Conservation (phyloP, 1,284 basidiomycete genomes). For the Termitomyces sp. region DNA sequence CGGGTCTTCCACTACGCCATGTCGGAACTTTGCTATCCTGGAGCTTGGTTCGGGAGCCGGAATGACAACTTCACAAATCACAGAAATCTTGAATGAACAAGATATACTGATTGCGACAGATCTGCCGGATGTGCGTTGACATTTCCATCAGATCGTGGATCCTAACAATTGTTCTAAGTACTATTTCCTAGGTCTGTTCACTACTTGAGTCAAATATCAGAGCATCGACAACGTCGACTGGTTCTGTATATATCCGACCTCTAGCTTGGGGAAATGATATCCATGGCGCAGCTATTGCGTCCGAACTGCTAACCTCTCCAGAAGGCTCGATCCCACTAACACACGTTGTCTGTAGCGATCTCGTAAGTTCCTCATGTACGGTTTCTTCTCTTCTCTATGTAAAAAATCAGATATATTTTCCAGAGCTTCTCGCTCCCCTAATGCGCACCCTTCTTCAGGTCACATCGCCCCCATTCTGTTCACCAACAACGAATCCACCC, state of each 20-base stretch:
- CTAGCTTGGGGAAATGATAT: conserved; percentile 61
- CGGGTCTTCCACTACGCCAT: neutral
- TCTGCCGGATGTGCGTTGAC: conserved; percentile 47
- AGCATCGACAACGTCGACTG: conserved; percentile 6
- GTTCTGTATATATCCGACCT: conserved; percentile 39
- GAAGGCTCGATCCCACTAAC: conserved; percentile 33
- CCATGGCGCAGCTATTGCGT: conserved; percentile 36
- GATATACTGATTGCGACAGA: conserved; percentile 61
- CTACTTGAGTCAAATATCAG: conserved; percentile 53
- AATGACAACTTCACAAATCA: conserved; percentile 49
- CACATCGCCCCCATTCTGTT: conserved; percentile 46
- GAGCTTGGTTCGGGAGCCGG: conserved; percentile 76
- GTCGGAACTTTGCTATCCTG: conserved; percentile 34
- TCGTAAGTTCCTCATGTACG: conserved; percentile 41
- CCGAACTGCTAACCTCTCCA: conserved; percentile 30
- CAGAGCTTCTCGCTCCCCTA: conserved; percentile 65
- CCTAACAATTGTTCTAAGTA: too few species aligned
- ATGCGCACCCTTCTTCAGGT: conserved; percentile 64
- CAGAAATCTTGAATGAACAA: conserved; percentile 27
- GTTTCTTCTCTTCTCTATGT: conserved; percentile 10
- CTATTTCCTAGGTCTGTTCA: conserved; percentile 19
- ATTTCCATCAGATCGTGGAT: neutral
- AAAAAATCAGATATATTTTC: conserved; percentile 63
- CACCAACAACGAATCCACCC: neutral
- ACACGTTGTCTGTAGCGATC: conserved; percentile 71